Percentiles rank a stretch among this genome's conserved stretches.
phyloP scores from a whole-genome alignment of 352 stramenopile species.

The Pythium periplocum region DNA sequence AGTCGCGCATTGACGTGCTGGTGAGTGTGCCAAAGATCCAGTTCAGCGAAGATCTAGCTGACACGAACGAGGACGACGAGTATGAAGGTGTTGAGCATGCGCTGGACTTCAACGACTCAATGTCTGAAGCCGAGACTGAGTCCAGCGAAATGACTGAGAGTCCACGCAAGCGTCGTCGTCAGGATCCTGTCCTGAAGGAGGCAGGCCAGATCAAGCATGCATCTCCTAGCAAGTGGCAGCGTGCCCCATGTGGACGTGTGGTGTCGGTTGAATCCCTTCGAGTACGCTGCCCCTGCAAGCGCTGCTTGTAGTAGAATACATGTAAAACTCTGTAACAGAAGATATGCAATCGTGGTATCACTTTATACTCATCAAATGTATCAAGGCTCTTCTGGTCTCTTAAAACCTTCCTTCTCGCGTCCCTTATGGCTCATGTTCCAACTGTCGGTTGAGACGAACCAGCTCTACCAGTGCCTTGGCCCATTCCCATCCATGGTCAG shows the following conservation, averaged over 20 bases:
- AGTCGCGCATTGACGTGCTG: constrained; percentile 15
- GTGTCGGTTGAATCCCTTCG: constrained; percentile 13
- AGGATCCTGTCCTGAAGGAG: constrained; percentile 15
- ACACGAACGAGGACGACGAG: constrained; percentile 1
- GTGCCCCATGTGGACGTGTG: constrained; percentile 14
- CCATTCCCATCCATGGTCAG: constrained; percentile 22
- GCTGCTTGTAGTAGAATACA: neutral
- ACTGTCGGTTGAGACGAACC: constrained; percentile 10
- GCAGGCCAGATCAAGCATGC: neutral
- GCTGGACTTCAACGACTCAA: constrained; percentile 3
- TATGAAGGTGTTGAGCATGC: constrained; percentile 2
- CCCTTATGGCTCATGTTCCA: neutral
- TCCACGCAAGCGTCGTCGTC: constrained; percentile 3
- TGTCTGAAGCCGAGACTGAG: neutral
- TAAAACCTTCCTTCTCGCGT: too few species aligned
- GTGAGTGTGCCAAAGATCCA: constrained; percentile 13
- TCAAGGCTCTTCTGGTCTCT: too few species aligned
- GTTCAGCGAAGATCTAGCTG: constrained; percentile 11
- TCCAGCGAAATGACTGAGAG: neutral
- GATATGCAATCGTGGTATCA: too few species aligned
- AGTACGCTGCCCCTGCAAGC: constrained; percentile 11
- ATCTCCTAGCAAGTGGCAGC: constrained; percentile 16
- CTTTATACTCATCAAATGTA: too few species aligned
- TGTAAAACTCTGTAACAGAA: too few species aligned
- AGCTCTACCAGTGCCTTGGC: constrained; percentile 20